Evolutionary conservation across 2,329 filamentous ascomycete genomes (phyloP).

Genomic region (Fusarium sarcochroum): DNA sequence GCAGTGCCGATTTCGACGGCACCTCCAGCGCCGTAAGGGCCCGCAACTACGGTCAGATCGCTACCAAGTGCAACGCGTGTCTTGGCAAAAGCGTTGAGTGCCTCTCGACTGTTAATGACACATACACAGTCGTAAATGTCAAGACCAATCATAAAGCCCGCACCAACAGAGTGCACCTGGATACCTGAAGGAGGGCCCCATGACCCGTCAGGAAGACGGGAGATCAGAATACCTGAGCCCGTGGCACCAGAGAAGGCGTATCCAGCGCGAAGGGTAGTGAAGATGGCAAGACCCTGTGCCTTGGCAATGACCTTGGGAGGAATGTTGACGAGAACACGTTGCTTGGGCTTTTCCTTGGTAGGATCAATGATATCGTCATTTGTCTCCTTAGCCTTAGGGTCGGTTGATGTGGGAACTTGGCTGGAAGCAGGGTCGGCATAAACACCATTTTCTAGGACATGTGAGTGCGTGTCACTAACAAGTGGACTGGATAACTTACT

Average conservation of each 20-base stretch:
- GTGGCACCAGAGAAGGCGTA: conserved; percentile 76
- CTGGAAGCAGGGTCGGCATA: conserved; percentile 57
- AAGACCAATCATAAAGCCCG: conserved; percentile 84
- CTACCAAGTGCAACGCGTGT: conserved; percentile 83
- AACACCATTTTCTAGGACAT: conserved; percentile 64
- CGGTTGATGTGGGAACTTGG: conserved; percentile 51
- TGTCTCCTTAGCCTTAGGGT: conserved; percentile 50
- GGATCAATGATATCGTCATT: conserved; percentile 51
- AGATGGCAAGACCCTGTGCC: conserved; percentile 78
- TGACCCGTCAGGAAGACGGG: conserved; percentile 71
- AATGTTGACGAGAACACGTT: conserved; percentile 66
- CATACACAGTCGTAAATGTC: conserved; percentile 93
- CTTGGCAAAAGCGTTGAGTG: conserved; percentile 82
- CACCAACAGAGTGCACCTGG: conserved; percentile 82
- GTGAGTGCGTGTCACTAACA: conserved; percentile 1
- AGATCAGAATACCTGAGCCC: conserved; percentile 75
- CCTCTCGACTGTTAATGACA: conserved; percentile 84
- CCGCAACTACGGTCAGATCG: conserved; percentile 82
- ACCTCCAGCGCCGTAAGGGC: conserved; percentile 78
- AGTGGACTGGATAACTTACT: conserved; percentile 66
- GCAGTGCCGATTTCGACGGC: conserved; percentile 71
- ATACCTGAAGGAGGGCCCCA: conserved; percentile 90
- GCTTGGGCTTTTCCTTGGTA: conserved; percentile 58
- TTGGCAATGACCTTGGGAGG: conserved; percentile 72
- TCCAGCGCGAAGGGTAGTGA: conserved; percentile 78